A percentile compares a stretch with the other conserved stretches of the same genome.
Conservation (phyloP, 352 stramenopile species). For the Pythium phragmiticola region DNA sequence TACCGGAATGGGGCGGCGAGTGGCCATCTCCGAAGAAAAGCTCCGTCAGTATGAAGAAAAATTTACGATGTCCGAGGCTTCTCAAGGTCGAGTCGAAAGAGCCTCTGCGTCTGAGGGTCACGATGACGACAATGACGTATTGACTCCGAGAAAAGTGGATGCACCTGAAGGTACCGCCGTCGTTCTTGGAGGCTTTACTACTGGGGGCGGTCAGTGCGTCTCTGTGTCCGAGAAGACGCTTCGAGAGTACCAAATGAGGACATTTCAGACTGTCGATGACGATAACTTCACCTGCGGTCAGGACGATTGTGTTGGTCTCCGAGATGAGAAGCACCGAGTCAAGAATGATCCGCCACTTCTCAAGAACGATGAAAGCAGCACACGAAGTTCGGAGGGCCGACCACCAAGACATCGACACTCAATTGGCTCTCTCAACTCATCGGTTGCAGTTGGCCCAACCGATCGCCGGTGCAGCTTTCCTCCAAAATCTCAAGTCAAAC, state of each 20-base stretch:
- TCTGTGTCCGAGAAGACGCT: conserved; percentile 11
- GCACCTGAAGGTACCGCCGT: background rate
- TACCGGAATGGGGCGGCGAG: background rate
- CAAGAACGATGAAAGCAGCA: background rate
- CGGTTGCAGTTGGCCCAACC: no score
- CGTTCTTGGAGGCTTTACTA: conserved; percentile 8
- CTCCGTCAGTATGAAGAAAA: conserved; percentile 2
- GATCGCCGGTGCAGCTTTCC: conserved; percentile 12
- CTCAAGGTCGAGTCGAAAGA: background rate
- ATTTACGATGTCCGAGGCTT: background rate
- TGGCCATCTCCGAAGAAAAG: conserved; percentile 1
- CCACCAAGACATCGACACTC: conserved; percentile 5
- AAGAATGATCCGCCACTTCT: background rate
- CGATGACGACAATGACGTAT: background rate
- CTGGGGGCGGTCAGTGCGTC: conserved; percentile 11
- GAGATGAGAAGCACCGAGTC: background rate
- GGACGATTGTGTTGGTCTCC: background rate
- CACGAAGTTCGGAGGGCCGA: background rate
- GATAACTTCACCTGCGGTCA: background rate
- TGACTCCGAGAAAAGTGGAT: background rate
- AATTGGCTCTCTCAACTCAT: background rate
- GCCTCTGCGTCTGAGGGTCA: background rate
- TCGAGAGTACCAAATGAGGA: conserved; percentile 16
- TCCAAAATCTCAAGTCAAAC: background rate
- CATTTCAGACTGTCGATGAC: background rate